Base-by-base conservation (phyloP, 1,284 basidiomycete species). In the Leccinum pachyderme region DNA sequence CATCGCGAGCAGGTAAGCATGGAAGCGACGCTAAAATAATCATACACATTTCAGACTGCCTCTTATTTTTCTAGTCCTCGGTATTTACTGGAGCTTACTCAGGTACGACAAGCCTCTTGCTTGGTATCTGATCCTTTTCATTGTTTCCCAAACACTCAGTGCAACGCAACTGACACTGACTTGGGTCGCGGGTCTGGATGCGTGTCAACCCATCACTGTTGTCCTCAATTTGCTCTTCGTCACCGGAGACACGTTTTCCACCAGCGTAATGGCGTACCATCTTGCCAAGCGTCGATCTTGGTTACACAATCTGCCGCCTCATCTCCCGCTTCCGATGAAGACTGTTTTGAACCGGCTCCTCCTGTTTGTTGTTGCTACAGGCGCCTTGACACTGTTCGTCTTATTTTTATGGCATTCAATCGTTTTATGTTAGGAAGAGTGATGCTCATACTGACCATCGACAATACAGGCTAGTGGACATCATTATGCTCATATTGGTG, bases 141-240 rank as follows among this genome's bases (percentile, higher is more conserved):
- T 9, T 22, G 3, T 9, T 18, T 8, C 37, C 18, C 18, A 8
- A 28, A 31, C 47, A 22, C 48, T 15, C 3, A 28, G 28, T 7
- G 28, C 28, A 5, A 1, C 46, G 0, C 33, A 32, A 47, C 54
- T 55, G 8, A 58, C 53, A 0, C 68, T 65, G n/a, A n/a, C n/a
- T n/a, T n/a, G n/a, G 65, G 1, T 2, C 7, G 12, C 1, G 37
- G 68, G 53, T 27, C 47, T 70, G 0, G 15, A 7, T 22, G 8
- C 22, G 1, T 46, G 29, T 8, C 35, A 28, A 43, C 31, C 11
- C 2, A 48, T 69, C 25, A 33, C 66, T 22, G 3, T 68, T 31
- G 18, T 45, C 37, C 63, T 58, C 18, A 69, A 70, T 43, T 8
- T 53, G 3, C 57, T 67, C 29, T 70, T 70, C 54, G 58, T 68